Base-by-base conservation (phyloP, 2,329 filamentous ascomycete genomes). In the Xylariales sp. region DNA sequence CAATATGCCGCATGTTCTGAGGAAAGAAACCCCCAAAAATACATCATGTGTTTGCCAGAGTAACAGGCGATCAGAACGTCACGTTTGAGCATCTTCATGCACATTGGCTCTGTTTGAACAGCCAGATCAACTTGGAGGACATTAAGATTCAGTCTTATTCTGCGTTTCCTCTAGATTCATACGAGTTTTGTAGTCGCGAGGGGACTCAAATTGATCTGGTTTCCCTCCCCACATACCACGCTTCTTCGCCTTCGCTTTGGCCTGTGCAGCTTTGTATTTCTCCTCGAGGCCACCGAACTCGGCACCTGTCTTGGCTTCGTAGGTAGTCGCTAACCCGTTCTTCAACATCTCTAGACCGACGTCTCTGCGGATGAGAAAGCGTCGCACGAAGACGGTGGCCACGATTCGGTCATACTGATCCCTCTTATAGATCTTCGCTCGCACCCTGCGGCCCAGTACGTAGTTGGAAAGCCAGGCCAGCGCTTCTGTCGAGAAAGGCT, bases 381-480 rank as follows among this genome's bases (percentile, higher is more conserved):
- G 76, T 35, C 88, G 77, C 22, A 91, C 78, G 54, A 80, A 87
- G 1, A 91, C 91, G 1, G 87, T 93, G 12, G 84, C 89, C 2
- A 98, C 88, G 5, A 95, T 81, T 33, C 93, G 83, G 50, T 90
- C 85, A 62, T 97, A 98, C 59, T 97, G 93, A 61, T 98, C 94
- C 40, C 82, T 78, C 45, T 81, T 82, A 64, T 90, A 88, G 38
- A 96, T 76, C 54, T 86, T 82, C n/a, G 81, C 86, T 43, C 91
- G 82, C 41, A 98, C 86, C 42, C 83, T 81, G 24, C 79, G 80
- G 45, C 84, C 73, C 16, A 80, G 66, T 8, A 97, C 70, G 60
- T 88, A 88, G 4, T 66, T 65, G 12, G 76, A 80, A n/a, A 98
- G 75, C 82, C 88, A 97, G 14, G 78, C 67, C 39, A 91, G 71